Evolutionary conservation across 177 flowering plant species (phyloP).

Genomic region (Vitis hybrid): DNA sequence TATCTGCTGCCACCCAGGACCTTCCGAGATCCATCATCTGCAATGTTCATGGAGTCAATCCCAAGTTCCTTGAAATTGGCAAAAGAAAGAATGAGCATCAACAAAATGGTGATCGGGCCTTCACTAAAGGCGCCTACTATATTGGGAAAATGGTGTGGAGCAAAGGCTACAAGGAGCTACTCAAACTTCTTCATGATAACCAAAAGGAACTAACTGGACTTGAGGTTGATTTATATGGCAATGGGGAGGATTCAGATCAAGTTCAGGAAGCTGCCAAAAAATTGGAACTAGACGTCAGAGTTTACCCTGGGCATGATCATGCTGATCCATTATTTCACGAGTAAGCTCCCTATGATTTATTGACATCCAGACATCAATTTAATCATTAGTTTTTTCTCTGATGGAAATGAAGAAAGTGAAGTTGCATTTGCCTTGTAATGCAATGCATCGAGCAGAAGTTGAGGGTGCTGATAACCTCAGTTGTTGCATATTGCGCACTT

Average conservation of each 20-base stretch:
- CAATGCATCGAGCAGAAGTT: too few species aligned
- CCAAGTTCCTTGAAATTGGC: constrained; percentile 71
- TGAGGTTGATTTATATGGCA: constrained; percentile 78
- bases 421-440: too few species aligned
- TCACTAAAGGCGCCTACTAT: constrained; percentile 74
- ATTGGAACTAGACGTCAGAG: constrained; percentile 53
- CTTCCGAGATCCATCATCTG: constrained; percentile 66
- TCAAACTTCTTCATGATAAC: constrained; percentile 63
- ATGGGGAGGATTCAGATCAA: constrained; percentile 78
- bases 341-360: constrained; percentile 40
- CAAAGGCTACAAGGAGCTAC: constrained; percentile 92
- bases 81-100: constrained; percentile 50
- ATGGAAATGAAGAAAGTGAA: too few species aligned
- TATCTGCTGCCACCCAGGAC: constrained; percentile 92
- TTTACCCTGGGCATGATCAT: constrained; percentile 84
- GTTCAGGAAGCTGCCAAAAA: constrained; percentile 67
- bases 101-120: constrained; percentile 43
- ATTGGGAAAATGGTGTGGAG: constrained; percentile 98
- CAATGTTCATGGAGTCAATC: constrained; percentile 97
- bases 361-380: too few species aligned
- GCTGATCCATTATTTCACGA: constrained; percentile 89
- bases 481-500: too few species aligned
- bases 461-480: too few species aligned
- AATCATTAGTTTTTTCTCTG: too few species aligned
- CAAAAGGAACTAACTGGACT: constrained; percentile 70